Evolutionary conservation across 495 filamentous ascomycete species (phyloP).

Genomic region (Pyrenula aspistea): DNA sequence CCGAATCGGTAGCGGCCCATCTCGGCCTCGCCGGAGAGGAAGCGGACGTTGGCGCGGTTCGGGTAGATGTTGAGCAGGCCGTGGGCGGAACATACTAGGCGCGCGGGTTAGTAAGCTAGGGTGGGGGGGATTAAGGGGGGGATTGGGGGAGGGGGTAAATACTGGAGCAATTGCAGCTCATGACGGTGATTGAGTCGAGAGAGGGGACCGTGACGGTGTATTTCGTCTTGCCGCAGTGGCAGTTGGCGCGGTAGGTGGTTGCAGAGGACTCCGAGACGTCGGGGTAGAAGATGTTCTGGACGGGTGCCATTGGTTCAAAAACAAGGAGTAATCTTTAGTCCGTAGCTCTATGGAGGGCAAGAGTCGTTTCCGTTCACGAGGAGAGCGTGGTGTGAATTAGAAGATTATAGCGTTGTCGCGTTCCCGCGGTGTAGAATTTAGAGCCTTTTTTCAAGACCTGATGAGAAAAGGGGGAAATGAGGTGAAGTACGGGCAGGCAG

Average conservation of each 20-base stretch:
- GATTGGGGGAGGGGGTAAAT: slow-evolving; percentile 29
- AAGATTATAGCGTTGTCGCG: too few relatives aligned
- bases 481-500: too few relatives aligned
- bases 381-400: too few relatives aligned
- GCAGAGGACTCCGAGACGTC: neutral
- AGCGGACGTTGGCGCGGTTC: slow-evolving; percentile 9
- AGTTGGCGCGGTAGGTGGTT: slow-evolving; percentile 43
- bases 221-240: slow-evolving; percentile 39
- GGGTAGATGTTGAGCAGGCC: slow-evolving; percentile 19
- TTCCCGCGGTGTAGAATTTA: too few relatives aligned
- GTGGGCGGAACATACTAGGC: slow-evolving; percentile 15
- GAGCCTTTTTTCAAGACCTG: too few relatives aligned
- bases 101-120: neutral
- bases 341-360: too few relatives aligned
- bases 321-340: too few relatives aligned
- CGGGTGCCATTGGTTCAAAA: neutral
- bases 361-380: too few relatives aligned
- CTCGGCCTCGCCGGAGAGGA: slow-evolving; percentile 9
- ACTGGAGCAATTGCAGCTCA: slow-evolving; percentile 31
- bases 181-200: slow-evolving; percentile 19
- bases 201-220: slow-evolving; percentile 28
- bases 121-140: neutral
- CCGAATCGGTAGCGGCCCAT: slow-evolving; percentile 17
- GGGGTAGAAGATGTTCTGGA: neutral
- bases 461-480: too few relatives aligned